Conservation (phyloP, 1,139 yeast species). For the Candida pseudoviswanathii region DNA sequence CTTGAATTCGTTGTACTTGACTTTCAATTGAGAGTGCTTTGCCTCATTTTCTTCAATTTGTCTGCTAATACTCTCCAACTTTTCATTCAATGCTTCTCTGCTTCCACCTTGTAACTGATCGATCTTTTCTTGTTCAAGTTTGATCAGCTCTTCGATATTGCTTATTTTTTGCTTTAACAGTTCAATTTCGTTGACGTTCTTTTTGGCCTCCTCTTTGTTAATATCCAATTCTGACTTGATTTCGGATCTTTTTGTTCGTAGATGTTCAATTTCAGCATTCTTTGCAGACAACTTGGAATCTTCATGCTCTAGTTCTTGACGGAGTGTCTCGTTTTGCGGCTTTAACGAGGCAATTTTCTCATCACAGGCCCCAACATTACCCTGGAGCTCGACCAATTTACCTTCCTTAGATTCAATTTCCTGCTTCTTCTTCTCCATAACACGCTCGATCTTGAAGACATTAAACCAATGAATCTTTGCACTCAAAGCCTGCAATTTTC, state of each 20-base stretch:
- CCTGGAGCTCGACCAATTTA: constrained; percentile 20
- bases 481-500: constrained; percentile 45
- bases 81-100: constrained; percentile 26
- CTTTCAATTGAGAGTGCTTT: constrained; percentile 11
- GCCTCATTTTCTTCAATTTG: constrained; percentile 16
- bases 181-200: constrained; percentile 14
- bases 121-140: constrained; percentile 37
- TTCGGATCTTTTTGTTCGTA: constrained; percentile 20
- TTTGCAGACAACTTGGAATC: constrained; percentile 15
- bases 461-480: constrained; percentile 72
- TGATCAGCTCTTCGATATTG: constrained; percentile 29
- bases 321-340: constrained; percentile 19
- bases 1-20: constrained; percentile 6
- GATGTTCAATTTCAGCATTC: constrained; percentile 19
- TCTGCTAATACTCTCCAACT: constrained; percentile 13
- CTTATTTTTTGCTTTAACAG: constrained; percentile 26
- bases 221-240: constrained; percentile 13
- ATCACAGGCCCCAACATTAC: constrained; percentile 17
- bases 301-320: constrained; percentile 17
- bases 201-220: constrained; percentile 9
- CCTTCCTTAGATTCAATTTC: constrained; percentile 21
- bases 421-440: constrained; percentile 17
- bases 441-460: constrained; percentile 40
- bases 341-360: constrained; percentile 11
- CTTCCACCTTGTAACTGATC: constrained; percentile 45